These are phyloP conservation scores for Penicillium malachiteum DNA, from an alignment of 495 filamentous ascomycete species.

Conservation along the genomic window DNA sequence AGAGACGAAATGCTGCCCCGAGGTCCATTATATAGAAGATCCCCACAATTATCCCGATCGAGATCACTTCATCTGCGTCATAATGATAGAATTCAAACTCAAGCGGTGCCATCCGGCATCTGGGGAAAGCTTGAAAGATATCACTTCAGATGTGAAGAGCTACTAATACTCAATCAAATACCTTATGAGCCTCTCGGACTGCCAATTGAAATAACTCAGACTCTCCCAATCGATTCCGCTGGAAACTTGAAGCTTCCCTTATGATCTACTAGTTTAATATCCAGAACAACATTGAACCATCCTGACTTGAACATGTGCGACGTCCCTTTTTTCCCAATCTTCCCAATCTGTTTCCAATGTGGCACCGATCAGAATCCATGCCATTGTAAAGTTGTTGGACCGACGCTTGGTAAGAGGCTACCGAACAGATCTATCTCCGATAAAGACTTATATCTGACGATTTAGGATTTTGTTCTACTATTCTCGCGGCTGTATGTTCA, in stretches of 20 bases:
- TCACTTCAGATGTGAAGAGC: not conserved
- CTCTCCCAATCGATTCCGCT: not conserved
- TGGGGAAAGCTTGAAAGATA: not conserved
- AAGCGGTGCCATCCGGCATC: conserved; percentile 1
- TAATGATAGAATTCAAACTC: conserved; percentile 7
- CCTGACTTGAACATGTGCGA: conserved; percentile 28
- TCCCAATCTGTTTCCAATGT: conserved; percentile 56
- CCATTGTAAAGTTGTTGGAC: conserved; percentile 61
- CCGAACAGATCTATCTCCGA: not conserved
- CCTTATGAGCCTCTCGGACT: no score
- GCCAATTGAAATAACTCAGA: not conserved
- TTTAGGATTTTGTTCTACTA: conserved; percentile 43
- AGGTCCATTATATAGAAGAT: not conserved
- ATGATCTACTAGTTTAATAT: not conserved
- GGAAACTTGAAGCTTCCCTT: not conserved
- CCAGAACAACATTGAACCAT: not conserved
- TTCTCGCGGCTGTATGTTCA: conserved; percentile 52
- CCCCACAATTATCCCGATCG: conserved; percentile 3
- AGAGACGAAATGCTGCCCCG: no score
- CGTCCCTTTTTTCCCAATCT: conserved; percentile 39
- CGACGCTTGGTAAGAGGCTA: conserved; percentile 48
- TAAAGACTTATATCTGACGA: not conserved
- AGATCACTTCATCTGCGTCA: conserved; percentile 5
- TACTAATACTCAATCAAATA: no score
- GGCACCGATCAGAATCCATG: conserved; percentile 61